phyloP scores from a whole-genome alignment of 768 basidiomycete species.

The Strobilomyces echinocephalus region DNA sequence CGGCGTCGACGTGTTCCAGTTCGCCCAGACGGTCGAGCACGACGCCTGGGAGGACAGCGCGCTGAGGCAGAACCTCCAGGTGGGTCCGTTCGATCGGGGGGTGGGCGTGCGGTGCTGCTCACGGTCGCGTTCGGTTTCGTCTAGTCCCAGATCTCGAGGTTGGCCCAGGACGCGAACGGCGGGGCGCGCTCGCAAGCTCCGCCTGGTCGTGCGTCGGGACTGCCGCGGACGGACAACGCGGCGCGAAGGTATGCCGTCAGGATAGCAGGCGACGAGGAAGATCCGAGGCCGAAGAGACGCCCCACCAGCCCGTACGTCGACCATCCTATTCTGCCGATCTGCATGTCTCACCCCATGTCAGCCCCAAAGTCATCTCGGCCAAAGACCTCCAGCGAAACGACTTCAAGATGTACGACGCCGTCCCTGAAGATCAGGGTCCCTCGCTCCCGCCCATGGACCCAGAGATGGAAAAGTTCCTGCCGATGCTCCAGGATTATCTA shows the following conservation, averaged over 20 bases:
- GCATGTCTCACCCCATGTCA: constrained; percentile 17
- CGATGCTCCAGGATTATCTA: constrained; percentile 72
- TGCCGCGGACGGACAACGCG: constrained; percentile 34
- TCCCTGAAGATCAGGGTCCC: constrained; percentile 39
- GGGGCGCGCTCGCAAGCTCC: constrained; percentile 12
- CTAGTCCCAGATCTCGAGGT: constrained; percentile 55
- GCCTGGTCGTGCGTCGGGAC: constrained; percentile 5
- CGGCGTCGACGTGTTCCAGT: constrained; percentile 64
- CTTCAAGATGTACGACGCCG: constrained; percentile 71
- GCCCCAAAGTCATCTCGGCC: constrained; percentile 52
- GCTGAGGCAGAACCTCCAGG: constrained; percentile 58
- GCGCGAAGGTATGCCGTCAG: constrained; percentile 49
- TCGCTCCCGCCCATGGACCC: constrained; percentile 37
- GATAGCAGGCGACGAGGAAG: constrained; percentile 14
- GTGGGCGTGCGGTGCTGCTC: background rate
- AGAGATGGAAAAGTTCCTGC: constrained; percentile 74
- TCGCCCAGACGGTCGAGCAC: constrained; percentile 73
- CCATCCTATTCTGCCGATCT: background rate
- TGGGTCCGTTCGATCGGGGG: constrained; percentile 23
- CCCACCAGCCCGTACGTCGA: constrained; percentile 41
- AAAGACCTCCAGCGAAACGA: constrained; percentile 45
- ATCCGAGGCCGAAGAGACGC: constrained; percentile 21
- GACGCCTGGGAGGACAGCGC: constrained; percentile 62
- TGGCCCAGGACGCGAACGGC: constrained; percentile 39
- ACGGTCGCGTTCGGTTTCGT: background rate